Evolutionary conservation across 2,329 filamentous ascomycete genomes (phyloP).

Genomic region (Scytalidium sp.): DNA sequence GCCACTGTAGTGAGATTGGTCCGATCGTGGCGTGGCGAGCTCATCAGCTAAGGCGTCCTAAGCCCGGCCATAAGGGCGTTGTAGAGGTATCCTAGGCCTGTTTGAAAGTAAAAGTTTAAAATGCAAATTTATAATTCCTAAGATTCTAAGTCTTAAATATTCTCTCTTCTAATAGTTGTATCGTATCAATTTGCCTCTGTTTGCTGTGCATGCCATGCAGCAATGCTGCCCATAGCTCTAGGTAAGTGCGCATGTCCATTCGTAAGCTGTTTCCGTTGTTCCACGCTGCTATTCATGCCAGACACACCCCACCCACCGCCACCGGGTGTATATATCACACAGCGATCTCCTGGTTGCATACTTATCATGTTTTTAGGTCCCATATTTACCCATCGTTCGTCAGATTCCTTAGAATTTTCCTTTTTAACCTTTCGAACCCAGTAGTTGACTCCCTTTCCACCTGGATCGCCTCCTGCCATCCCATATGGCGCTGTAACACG

Average conservation of each 20-base stretch:
- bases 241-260: not conserved
- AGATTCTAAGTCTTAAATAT: too few relatives aligned
- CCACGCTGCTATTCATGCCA: not conserved
- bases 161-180: too few relatives aligned
- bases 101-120: too few relatives aligned
- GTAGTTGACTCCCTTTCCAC: constrained; percentile 72
- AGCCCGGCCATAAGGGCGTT: too few relatives aligned
- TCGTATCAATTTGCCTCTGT: not conserved
- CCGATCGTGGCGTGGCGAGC: too few relatives aligned
- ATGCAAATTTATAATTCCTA: too few relatives aligned
- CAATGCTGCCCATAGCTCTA: not conserved
- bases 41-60: too few relatives aligned
- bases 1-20: too few relatives aligned
- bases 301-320: constrained; percentile 18
- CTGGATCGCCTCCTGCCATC: constrained; percentile 76
- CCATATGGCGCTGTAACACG: constrained; percentile 76
- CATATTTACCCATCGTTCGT: constrained; percentile 22
- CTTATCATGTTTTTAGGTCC: constrained; percentile 17
- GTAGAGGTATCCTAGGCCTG: too few relatives aligned
- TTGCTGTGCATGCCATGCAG: not conserved
- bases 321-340: constrained; percentile 17
- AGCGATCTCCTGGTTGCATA: constrained; percentile 17
- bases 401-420: constrained; percentile 43
- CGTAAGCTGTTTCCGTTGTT: not conserved
- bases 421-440: constrained; percentile 67